Evolutionary conservation across 108 stramenopile genomes (phyloP).

Genomic region (Bacterosira constricta): DNA sequence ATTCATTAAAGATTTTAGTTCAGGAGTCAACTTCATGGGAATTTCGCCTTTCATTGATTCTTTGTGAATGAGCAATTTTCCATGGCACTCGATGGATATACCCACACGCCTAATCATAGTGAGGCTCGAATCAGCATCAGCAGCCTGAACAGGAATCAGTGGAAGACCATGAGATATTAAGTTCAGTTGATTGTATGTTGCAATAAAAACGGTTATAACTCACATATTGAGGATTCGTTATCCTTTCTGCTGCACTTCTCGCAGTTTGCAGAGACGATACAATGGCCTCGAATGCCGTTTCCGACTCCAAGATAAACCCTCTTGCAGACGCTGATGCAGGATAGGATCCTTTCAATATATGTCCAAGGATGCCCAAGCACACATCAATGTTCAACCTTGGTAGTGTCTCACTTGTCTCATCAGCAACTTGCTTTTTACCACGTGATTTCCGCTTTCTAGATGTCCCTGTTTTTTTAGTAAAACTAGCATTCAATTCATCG

Average conservation of each 20-base stretch:
- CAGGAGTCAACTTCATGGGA: slow-evolving; percentile 28
- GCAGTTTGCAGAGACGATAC: slow-evolving; percentile 24
- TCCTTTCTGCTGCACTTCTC: slow-evolving; percentile 12
- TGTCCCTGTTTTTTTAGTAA: not conserved
- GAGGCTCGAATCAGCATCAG: not conserved
- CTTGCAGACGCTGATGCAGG: slow-evolving; percentile 25
- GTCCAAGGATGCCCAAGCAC: slow-evolving; percentile 28
- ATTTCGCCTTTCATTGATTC: slow-evolving; percentile 44
- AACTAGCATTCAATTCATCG: not conserved
- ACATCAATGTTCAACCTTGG: slow-evolving; percentile 42
- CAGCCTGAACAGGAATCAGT: not conserved
- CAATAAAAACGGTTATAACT: not conserved
- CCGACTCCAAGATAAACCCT: slow-evolving; percentile 18
- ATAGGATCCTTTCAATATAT: slow-evolving; percentile 29
- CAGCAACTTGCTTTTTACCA: slow-evolving; percentile 40
- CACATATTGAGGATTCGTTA: slow-evolving; percentile 13
- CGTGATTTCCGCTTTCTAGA: slow-evolving; percentile 52
- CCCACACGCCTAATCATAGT: slow-evolving; percentile 33
- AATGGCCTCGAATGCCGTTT: slow-evolving; percentile 19
- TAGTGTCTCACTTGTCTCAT: slow-evolving; percentile 31
- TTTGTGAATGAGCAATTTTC: slow-evolving; percentile 71
- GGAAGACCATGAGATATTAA: not conserved
- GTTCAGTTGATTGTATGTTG: no score
- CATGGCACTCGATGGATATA: slow-evolving; percentile 56
- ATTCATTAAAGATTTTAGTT: slow-evolving; percentile 46